Conservation (phyloP, 192 early-diverging fungal species). For the Gamsiella multidivaricata region DNA sequence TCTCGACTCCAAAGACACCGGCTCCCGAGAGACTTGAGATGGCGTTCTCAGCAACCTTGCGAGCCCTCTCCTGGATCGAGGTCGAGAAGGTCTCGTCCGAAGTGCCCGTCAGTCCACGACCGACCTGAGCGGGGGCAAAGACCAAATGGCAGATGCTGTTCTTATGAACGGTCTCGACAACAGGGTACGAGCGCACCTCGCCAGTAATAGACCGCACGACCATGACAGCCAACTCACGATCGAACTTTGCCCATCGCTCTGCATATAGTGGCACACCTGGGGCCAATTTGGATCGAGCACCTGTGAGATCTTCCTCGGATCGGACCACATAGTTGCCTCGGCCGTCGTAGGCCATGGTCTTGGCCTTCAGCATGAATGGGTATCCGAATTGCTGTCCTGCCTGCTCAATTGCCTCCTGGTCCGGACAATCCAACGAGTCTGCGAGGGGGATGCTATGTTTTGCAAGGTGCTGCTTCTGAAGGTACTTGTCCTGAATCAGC, state of each 20-base stretch:
- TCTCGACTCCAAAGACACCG: slow-evolving; percentile 98
- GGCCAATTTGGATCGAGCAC: slow-evolving; percentile 70
- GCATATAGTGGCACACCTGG: slow-evolving; percentile 83
- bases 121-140: slow-evolving; percentile 96
- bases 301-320: slow-evolving; percentile 71
- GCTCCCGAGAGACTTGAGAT: slow-evolving; percentile 82
- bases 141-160: slow-evolving; percentile 97
- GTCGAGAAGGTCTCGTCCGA: slow-evolving; percentile 49
- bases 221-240: slow-evolving; percentile 97
- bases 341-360: slow-evolving; percentile 95
- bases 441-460: slow-evolving; percentile 76
- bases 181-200: slow-evolving; percentile 85
- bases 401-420: slow-evolving; percentile 61
- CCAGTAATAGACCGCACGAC: slow-evolving; percentile 87
- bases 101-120: slow-evolving; percentile 65
- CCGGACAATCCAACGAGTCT: slow-evolving; percentile 70
- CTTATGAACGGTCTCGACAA: slow-evolving; percentile 97
- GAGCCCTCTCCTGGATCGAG: slow-evolving; percentile 72
- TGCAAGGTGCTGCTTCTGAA: slow-evolving; percentile 86
- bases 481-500: slow-evolving; percentile 97
- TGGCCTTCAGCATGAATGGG: slow-evolving; percentile 96
- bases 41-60: slow-evolving; percentile 86
- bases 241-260: slow-evolving; percentile 94
- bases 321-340: slow-evolving; percentile 93
- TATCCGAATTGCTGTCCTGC: slow-evolving; percentile 82